Conservation (phyloP, 345 rosid species). For the Gossypium raimondii region DNA sequence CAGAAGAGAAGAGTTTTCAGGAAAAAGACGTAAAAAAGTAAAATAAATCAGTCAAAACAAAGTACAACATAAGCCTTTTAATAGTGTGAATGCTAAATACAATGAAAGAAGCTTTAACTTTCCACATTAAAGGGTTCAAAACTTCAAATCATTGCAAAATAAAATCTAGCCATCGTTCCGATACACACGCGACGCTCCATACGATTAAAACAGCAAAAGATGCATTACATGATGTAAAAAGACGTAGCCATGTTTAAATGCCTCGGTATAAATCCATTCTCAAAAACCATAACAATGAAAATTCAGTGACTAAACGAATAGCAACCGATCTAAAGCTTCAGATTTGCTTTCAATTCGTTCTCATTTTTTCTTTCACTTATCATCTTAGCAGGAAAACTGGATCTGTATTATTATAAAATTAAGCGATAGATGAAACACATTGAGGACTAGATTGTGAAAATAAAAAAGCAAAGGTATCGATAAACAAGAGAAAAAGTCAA, state of each 20-base stretch:
- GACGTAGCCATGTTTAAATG: neutral
- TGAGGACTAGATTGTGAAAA: neutral
- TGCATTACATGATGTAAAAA: neutral
- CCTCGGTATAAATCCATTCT: neutral
- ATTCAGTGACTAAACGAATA: neutral
- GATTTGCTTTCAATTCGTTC: neutral
- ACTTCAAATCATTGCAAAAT: neutral
- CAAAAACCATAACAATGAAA: neutral
- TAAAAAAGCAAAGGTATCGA: neutral
- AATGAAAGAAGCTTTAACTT: too few relatives aligned
- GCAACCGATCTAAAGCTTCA: neutral
- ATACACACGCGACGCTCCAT: neutral
- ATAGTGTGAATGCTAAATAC: neutral
- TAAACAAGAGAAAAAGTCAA: neutral
- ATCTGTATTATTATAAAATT: neutral
- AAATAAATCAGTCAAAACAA: neutral
- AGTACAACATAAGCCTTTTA: neutral
- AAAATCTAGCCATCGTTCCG: neutral
- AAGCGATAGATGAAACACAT: neutral
- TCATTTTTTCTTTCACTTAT: neutral
- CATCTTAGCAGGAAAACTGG: neutral
- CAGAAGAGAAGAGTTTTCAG: neutral
- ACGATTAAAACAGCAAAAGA: neutral
- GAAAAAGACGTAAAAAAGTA: neutral
- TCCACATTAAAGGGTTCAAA: neutral